phyloP scores from a whole-genome alignment of 140 eudicot genomes.

The Ambrosia hybrid region DNA sequence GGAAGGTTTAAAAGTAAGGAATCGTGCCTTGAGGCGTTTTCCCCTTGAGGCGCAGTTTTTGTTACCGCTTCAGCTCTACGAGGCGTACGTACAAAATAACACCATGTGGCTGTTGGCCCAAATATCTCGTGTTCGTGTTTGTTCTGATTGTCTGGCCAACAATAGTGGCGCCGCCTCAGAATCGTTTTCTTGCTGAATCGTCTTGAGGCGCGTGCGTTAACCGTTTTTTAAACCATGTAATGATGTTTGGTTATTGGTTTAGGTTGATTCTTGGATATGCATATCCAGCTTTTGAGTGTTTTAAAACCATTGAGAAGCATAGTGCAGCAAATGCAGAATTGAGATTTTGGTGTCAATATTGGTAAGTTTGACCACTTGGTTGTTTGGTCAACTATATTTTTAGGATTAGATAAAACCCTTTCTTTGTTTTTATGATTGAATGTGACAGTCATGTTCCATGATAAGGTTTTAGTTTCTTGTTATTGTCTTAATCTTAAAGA shows the following conservation, averaged over 20 bases:
- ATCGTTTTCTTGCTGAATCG: no score
- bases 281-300: conserved; percentile 76
- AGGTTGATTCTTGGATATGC: conserved; percentile 71
- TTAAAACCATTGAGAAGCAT: conserved; percentile 62
- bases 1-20: no score
- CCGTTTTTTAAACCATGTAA: not conserved
- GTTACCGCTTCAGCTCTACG: no score
- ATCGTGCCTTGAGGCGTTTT: no score
- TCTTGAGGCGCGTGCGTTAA: no score
- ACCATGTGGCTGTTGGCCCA: no score
- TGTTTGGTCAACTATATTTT: conserved; percentile 16
- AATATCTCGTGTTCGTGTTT: no score
- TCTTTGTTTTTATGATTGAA: not conserved
- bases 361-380: conserved; percentile 34
- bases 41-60: no score
- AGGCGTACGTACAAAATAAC: no score
- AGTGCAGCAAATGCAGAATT: conserved; percentile 56
- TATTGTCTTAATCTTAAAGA: conserved; percentile 14
- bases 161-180: no score
- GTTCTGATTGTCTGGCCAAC: no score
- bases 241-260: conserved; percentile 12
- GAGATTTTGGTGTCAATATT: conserved; percentile 75
- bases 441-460: conserved; percentile 17
- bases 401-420: conserved; percentile 22
- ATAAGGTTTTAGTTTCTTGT: conserved; percentile 15